Evolutionary conservation across 345 rosid species (phyloP), one percentile per base, ranked within the genome.

Genomic region (Linum tenue): DNA sequence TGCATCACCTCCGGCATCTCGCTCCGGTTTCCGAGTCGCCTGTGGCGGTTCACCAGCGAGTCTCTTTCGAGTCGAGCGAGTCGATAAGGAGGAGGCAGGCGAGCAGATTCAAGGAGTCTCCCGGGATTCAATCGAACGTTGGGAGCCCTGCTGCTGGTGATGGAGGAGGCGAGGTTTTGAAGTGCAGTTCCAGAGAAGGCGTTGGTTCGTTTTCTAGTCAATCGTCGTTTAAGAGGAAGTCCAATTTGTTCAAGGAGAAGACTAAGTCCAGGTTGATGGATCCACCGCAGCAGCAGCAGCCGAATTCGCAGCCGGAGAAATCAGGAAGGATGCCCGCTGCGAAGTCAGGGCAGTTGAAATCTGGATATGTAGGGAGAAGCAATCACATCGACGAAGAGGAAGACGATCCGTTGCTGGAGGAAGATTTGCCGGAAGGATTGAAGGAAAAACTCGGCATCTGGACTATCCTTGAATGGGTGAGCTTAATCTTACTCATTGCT

Each of bases 31-130:
- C 81, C 1, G 89, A 83, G 53, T 71, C 83, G 7, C 73, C 77
- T 0, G 57, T 74, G 14, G 62, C 79, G 0, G 70, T 16, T 17
- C 68, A 39, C 67, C 66, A 66, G n/a, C 69, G 64, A 36, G 80
- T 80, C 31, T 76, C 81, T 2, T 76, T 80, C 37, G 84, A 76
- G 22, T 63, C 74, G 22, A 12, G 59, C 3, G 77, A 74, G 11
- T 56, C 70, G 9, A 63, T 65, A 7, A 60, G 73, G 61, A 74
- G 64, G 62, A 69, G 73, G 64, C 51, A 48, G 37, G 58, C 50
- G 17, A 6, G 39, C 11, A 10, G 60, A 57, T 48, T 48, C 53
- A 69, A 65, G 39, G 73, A 56, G 39, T 73, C 77, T 0, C 77
- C 77, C 2, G 35, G 44, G 15, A 73, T 48, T 48, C 53, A 69